Conservation (phyloP, 352 stramenopile genomes). For the Blastocystis sp. region DNA sequence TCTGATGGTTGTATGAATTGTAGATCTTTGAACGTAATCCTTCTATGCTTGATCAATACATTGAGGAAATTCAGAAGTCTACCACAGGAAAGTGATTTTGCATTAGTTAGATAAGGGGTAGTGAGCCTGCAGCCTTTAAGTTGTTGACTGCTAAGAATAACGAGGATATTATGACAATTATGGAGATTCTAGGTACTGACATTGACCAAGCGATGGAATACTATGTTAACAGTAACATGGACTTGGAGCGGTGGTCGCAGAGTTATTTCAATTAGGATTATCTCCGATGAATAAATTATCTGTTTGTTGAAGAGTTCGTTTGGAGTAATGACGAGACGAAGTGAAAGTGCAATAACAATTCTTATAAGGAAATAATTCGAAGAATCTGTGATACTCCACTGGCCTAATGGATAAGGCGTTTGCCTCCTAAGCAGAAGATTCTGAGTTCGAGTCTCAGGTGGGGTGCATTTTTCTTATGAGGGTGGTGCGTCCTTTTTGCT, state of each 20-base stretch:
- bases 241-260: not conserved
- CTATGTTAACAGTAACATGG: not conserved
- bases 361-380: not conserved
- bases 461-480: slow-evolving; percentile 57
- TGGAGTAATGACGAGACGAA: not conserved
- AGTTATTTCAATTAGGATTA: not conserved
- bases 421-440: slow-evolving; percentile 67
- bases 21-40: not conserved
- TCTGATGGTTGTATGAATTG: not conserved
- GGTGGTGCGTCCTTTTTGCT: slow-evolving; percentile 15
- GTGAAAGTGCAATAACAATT: too few relatives aligned
- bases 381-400: slow-evolving; percentile 52
- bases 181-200: not conserved
- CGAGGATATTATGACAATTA: slow-evolving; percentile 8
- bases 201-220: not conserved
- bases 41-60: not conserved
- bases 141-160: not conserved
- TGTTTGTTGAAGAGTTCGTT: too few relatives aligned
- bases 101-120: not conserved
- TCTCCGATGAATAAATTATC: not conserved
- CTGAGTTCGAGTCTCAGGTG: slow-evolving; percentile 65
- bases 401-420: slow-evolving; percentile 67
- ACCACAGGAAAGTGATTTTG: not conserved
- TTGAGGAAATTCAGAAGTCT: not conserved
- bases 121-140: not conserved